A percentile compares a stretch with the other conserved stretches of the same genome.
These are phyloP conservation scores for Cenchrus purpureus DNA, from an alignment of 176 grass and related monocot species.

Conservation along the genomic window DNA sequence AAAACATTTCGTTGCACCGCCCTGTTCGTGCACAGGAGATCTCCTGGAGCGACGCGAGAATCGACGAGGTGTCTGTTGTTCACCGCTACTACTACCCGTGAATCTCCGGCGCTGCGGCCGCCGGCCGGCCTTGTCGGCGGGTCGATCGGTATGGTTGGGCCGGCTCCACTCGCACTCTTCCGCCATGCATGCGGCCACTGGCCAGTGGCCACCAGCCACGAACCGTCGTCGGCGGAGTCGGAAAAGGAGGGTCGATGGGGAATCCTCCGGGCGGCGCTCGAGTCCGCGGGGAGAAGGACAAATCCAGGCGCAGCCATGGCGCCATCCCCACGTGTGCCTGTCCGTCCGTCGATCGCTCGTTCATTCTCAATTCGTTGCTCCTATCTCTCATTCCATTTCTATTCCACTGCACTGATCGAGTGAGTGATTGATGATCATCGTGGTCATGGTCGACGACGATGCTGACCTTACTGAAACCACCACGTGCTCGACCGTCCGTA, in stretches of 20 bases:
- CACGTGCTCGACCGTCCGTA: not conserved
- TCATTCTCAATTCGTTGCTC: not conserved
- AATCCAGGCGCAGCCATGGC: not conserved
- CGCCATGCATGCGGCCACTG: too few species aligned
- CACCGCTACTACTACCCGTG: not conserved
- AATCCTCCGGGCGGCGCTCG: slow-evolving; percentile 7
- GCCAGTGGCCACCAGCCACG: too few species aligned
- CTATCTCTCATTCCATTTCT: not conserved
- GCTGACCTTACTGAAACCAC: not conserved
- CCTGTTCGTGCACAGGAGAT: not conserved
- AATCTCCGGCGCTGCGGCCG: not conserved
- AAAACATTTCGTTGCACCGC: not conserved
- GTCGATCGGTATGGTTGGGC: not conserved
- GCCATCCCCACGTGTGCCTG: slow-evolving; percentile 1
- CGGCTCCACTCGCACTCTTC: not conserved
- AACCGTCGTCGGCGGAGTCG: not conserved
- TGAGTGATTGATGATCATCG: not conserved
- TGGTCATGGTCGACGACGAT: not conserved
- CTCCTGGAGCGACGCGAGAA: not conserved
- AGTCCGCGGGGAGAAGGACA: slow-evolving; percentile 10
- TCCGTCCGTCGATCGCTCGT: not conserved
- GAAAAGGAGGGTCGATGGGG: not conserved
- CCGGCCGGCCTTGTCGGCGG: not conserved
- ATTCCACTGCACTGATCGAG: not conserved
- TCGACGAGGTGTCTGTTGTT: not conserved